Evolutionary conservation across 1,139 yeast genomes (phyloP).

Genomic region (Suhomyces bribrorum): DNA sequence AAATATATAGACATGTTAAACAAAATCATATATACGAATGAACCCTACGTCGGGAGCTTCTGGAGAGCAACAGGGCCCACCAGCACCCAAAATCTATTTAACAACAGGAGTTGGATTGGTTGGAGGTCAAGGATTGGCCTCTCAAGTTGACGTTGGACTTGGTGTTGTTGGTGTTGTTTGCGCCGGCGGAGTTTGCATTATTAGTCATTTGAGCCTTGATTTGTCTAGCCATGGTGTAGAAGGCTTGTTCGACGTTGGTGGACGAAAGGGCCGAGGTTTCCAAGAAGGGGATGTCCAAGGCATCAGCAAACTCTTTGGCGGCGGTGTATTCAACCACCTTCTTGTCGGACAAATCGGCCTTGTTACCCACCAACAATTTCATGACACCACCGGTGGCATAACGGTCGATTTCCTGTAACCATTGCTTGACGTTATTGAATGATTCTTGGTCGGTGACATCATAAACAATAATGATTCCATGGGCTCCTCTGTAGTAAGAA

Average conservation of each 20-base stretch:
- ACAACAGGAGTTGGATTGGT: conserved; percentile 77
- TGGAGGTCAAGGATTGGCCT: conserved; percentile 80
- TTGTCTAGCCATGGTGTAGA: conserved; percentile 98
- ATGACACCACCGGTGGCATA: conserved; percentile 97
- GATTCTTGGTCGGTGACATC: conserved; percentile 98
- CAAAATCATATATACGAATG: conserved; percentile 1
- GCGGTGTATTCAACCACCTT: conserved; percentile 95
- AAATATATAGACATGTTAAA: conserved; percentile 8
- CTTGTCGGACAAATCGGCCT: conserved; percentile 91
- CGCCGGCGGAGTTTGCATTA: conserved; percentile 47
- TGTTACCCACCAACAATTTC: conserved; percentile 94
- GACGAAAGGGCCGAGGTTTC: conserved; percentile 96
- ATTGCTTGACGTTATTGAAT: conserved; percentile 94
- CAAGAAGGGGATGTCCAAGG: conserved; percentile 90
- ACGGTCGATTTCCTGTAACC: conserved; percentile 98
- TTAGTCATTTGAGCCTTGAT: conserved; percentile 95
- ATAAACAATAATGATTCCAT: conserved; percentile 95
- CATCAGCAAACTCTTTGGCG: conserved; percentile 97
- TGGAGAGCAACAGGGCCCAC: no score
- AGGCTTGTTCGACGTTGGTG: conserved; percentile 97
- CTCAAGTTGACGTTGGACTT: conserved; percentile 82
- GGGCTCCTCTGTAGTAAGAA: conserved; percentile 97
- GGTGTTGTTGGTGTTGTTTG: conserved; percentile 42
- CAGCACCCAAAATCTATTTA: conserved; percentile 25
- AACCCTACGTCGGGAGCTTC: no score